phyloP scores from a whole-genome alignment of 345 rosid genomes.

The Arabidopsis suecica region DNA sequence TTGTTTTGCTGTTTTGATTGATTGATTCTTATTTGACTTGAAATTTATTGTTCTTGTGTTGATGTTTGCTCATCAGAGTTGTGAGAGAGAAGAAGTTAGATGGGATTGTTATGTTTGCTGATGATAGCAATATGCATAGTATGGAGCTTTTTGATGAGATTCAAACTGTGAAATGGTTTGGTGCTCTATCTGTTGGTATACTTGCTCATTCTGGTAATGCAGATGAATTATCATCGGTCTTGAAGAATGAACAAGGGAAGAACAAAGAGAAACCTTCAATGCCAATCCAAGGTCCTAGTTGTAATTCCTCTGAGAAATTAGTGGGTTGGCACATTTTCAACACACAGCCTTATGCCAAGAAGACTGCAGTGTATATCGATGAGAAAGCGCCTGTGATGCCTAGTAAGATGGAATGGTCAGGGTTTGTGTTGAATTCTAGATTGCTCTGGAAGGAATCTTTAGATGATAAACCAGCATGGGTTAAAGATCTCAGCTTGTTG shows the following conservation, averaged over 20 bases:
- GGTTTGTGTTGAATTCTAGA: slow-evolving; percentile 90
- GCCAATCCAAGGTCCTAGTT: slow-evolving; percentile 98
- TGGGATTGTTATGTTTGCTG: slow-evolving; percentile 91
- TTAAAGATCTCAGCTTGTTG: slow-evolving; percentile 56
- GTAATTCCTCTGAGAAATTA: slow-evolving; percentile 72
- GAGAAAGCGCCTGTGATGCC: slow-evolving; percentile 80
- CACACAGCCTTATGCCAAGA: slow-evolving; percentile 61
- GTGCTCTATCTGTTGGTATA: slow-evolving; percentile 86
- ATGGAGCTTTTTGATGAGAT: slow-evolving; percentile 96
- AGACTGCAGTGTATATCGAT: slow-evolving; percentile 60
- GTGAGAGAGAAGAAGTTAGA: slow-evolving; percentile 90
- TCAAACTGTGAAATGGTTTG: slow-evolving; percentile 88
- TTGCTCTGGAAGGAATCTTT: slow-evolving; percentile 76
- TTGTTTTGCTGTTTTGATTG: background rate
- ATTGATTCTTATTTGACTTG: slow-evolving; percentile 10
- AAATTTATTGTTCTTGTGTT: background rate
- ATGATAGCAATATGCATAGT: slow-evolving; percentile 96
- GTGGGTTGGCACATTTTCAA: slow-evolving; percentile 88
- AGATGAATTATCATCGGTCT: slow-evolving; percentile 50
- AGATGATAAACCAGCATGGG: slow-evolving; percentile 69
- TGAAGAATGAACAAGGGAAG: slow-evolving; percentile 36
- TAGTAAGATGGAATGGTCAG: slow-evolving; percentile 94
- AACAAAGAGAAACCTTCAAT: slow-evolving; percentile 49
- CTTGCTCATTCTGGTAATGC: slow-evolving; percentile 63
- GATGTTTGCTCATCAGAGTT: slow-evolving; percentile 51